phyloP scores from a whole-genome alignment of 2,329 filamentous ascomycete species.

The Pyrenochaeta sp. region DNA sequence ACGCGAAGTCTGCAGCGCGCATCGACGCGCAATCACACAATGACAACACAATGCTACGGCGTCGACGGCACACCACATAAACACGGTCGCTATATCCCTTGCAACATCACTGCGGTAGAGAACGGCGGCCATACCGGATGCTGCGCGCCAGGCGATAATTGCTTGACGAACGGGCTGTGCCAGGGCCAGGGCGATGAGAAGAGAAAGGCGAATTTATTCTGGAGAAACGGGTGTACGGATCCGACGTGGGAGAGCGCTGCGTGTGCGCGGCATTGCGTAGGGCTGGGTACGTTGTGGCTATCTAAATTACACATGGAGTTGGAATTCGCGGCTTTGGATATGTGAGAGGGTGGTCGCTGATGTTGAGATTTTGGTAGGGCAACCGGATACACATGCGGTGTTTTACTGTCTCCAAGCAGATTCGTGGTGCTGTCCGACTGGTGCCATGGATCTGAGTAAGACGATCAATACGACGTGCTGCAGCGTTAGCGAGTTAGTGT shows the following conservation, averaged over 20 bases:
- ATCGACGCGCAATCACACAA: neutral
- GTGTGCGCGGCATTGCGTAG: slow-evolving; percentile 20
- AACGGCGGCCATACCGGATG: slow-evolving; percentile 15
- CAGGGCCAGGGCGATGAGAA: slow-evolving; percentile 3
- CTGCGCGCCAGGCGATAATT: slow-evolving; percentile 17
- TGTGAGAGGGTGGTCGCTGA: too few species aligned
- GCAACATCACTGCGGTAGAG: slow-evolving; percentile 19
- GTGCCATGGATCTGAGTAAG: neutral
- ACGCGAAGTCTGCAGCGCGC: too few species aligned
- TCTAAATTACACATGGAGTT: too few species aligned
- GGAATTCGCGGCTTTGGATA: too few species aligned
- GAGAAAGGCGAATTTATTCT: slow-evolving; percentile 16
- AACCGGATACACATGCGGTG: slow-evolving; percentile 1
- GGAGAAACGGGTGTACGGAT: slow-evolving; percentile 24
- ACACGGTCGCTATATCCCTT: slow-evolving; percentile 16
- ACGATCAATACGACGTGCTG: slow-evolving; percentile 6
- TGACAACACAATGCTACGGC: slow-evolving; percentile 4
- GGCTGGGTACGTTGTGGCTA: slow-evolving; percentile 1
- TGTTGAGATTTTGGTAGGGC: neutral
- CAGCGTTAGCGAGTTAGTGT: neutral
- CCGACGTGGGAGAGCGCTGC: slow-evolving; percentile 12
- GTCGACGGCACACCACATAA: slow-evolving; percentile 1
- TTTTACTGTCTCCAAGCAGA: slow-evolving; percentile 3
- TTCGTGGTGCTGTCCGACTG: slow-evolving; percentile 1
- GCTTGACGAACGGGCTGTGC: slow-evolving; percentile 24